These are phyloP conservation scores for Ulota crispa DNA, from an alignment of 225 moss, liverwort and hornwort species.

Conservation along the genomic window DNA sequence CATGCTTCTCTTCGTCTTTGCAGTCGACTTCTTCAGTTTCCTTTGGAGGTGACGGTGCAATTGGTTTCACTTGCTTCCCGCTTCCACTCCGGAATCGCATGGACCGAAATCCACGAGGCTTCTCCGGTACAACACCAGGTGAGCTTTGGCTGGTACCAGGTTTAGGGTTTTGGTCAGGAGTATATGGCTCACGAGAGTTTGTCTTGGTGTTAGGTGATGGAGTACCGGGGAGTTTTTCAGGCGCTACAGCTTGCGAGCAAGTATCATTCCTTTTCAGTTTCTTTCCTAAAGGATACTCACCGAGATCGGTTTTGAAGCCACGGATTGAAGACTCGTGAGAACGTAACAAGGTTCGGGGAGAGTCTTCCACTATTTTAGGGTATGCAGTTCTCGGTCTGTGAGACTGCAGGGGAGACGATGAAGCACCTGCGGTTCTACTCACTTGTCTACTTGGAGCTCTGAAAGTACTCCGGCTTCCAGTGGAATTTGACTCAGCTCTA, in stretches of 20 bases:
- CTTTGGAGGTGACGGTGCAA: background rate
- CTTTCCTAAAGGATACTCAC: background rate
- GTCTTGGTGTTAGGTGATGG: background rate
- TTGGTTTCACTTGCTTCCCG: constrained; percentile 32
- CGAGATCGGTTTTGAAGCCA: constrained; percentile 41
- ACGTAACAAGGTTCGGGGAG: constrained; percentile 30
- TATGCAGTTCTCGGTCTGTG: background rate
- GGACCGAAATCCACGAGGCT: constrained; percentile 37
- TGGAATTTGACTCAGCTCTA: constrained; percentile 16
- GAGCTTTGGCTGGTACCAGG: background rate
- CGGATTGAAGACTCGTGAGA: constrained; percentile 52
- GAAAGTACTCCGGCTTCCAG: constrained; percentile 10
- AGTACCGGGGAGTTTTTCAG: background rate
- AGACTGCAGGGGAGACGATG: constrained; percentile 28
- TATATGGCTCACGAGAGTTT: background rate
- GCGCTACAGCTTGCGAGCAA: background rate
- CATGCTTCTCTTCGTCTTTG: background rate
- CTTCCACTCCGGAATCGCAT: constrained; percentile 34
- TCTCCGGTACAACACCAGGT: constrained; percentile 7
- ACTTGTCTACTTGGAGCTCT: constrained; percentile 8
- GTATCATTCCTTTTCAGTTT: constrained; percentile 15
- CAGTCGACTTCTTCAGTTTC: constrained; percentile 1
- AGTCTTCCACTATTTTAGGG: constrained; percentile 16
- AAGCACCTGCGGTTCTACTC: background rate
- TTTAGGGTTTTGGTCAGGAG: background rate